Base-by-base conservation (phyloP, 1,284 basidiomycete species). In the Sanghuangporus weigelae region DNA sequence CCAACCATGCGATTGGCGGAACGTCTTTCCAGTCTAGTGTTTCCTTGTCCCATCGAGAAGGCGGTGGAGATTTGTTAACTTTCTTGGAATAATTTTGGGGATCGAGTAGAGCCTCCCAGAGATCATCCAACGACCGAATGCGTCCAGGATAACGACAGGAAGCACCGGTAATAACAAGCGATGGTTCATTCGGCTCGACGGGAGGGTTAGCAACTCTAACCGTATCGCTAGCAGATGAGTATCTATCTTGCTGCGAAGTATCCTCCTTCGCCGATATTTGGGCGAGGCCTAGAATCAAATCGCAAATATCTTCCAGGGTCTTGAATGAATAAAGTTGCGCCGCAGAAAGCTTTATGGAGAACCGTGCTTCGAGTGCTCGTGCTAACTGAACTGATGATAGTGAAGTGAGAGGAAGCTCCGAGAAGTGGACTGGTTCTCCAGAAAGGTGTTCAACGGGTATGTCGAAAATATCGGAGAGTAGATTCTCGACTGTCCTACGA, bases 121-220 rank as follows among this genome's bases (percentile, higher is more conserved):
- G 58, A 23, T 44, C 55, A 23, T 62, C 60, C 7, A 67, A 59
- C 3, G 60, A 63, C 12, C 57, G 35, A 21, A 69, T 63, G 1
- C 59, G 63, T 21, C 66, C 66, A 7, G 65, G 62, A 57, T 68
- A 68, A 21, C 67, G 60, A 46, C 68, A 69, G 16, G 65, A 16
- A 7, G 59, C 61, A 16, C 68, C 68, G 16, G 65, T 63, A 26
- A 69, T 68, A 19, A 67, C 65, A 16, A 67, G 26, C 5, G 10
- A 23, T 12, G 50, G 14, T 14, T 51, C 50, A 26, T 23, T 14
- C 19, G 26, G 7, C 10, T 51, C 50, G 31, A 4, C 11, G 16
- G 54, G 51, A 31, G 58, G n/a, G 10, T 53, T 60, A 1, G 57
- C n/a, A 6, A 35, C 21, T 11, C 14, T 51, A 11, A 23, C 26